A percentile compares a stretch with the other conserved stretches of the same genome.
These are phyloP conservation scores for Xylariomycetidae sp. DNA, from an alignment of 2,329 filamentous ascomycete genomes.

Conservation along the genomic window DNA sequence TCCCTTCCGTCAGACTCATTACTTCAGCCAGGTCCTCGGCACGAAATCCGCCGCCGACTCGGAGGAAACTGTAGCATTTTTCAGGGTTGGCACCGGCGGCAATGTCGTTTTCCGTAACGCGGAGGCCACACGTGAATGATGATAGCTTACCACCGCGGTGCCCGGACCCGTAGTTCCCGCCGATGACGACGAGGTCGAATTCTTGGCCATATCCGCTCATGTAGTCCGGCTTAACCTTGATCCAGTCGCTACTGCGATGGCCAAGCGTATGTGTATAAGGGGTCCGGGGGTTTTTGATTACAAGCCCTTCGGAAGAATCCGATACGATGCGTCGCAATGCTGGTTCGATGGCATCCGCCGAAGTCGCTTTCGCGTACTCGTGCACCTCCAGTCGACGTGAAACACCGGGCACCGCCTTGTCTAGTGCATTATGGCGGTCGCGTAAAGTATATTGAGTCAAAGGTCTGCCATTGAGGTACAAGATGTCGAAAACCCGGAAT, in stretches of 20 bases:
- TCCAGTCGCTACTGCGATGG: constrained; percentile 90
- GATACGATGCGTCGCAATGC: constrained; percentile 78
- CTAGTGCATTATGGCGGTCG: constrained; percentile 72
- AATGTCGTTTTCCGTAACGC: constrained; percentile 66
- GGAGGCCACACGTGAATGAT: constrained; percentile 85
- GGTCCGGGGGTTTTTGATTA: constrained; percentile 88
- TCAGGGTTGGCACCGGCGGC: constrained; percentile 56
- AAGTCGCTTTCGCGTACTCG: constrained; percentile 60
- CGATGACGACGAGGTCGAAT: constrained; percentile 83
- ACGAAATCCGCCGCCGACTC: constrained; percentile 90
- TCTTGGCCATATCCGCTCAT: constrained; percentile 95
- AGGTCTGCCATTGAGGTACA: constrained; percentile 78
- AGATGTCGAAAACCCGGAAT: constrained; percentile 84
- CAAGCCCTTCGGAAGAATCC: constrained; percentile 82
- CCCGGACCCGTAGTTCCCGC: constrained; percentile 89
- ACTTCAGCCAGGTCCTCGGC: constrained; percentile 82
- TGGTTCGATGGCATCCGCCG: constrained; percentile 70
- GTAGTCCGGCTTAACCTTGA: constrained; percentile 98
- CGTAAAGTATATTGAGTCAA: constrained; percentile 79
- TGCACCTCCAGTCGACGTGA: constrained; percentile 81
- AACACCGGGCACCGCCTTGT: constrained; percentile 64
- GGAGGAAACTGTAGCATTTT: constrained; percentile 92
- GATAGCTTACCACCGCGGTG: constrained; percentile 76
- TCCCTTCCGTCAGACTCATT: constrained; percentile 78
- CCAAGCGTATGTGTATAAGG: constrained; percentile 85